phyloP scores from a whole-genome alignment of 352 stramenopile genomes.

The Phytophthora sp. region DNA sequence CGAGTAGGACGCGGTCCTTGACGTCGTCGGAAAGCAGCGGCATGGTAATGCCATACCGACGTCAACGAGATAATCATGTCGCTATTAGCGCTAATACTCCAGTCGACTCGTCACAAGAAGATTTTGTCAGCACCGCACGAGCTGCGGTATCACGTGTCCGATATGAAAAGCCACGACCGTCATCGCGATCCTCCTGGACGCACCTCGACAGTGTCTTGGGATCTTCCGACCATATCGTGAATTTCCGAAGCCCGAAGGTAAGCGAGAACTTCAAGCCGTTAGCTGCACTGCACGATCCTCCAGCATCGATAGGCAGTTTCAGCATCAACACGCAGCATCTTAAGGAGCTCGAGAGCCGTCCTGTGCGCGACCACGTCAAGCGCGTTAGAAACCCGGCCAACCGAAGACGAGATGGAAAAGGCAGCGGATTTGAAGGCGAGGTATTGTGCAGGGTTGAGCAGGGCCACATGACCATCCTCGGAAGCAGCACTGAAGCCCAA shows the following conservation, averaged over 20 bases:
- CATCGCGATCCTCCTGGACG: constrained; percentile 56
- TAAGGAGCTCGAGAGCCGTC: constrained; percentile 54
- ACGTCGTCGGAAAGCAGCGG: constrained; percentile 66
- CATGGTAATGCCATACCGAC: constrained; percentile 13
- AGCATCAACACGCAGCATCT: constrained; percentile 32
- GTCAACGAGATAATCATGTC: constrained; percentile 2
- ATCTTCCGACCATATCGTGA: constrained; percentile 71
- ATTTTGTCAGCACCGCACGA: background rate
- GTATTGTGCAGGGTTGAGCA: constrained; percentile 61
- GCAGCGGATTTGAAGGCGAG: constrained; percentile 75
- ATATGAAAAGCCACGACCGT: constrained; percentile 49
- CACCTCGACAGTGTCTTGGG: constrained; percentile 75
- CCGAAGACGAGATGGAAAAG: constrained; percentile 54
- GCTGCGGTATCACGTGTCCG: constrained; percentile 7
- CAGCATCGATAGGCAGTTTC: constrained; percentile 5
- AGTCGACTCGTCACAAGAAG: constrained; percentile 29
- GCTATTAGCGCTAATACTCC: background rate
- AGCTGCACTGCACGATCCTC: constrained; percentile 24
- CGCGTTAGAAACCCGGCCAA: constrained; percentile 62
- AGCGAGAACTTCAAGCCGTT: constrained; percentile 79
- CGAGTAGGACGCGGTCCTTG: constrained; percentile 42
- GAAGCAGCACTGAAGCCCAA: constrained; percentile 9
- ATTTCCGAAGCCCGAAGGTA: constrained; percentile 82
- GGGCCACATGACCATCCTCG: constrained; percentile 18
- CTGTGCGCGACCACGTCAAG: constrained; percentile 47